These are phyloP conservation scores for Bipolaris sorokiniana DNA, from an alignment of 2,329 filamentous ascomycete genomes.

Conservation along the genomic window DNA sequence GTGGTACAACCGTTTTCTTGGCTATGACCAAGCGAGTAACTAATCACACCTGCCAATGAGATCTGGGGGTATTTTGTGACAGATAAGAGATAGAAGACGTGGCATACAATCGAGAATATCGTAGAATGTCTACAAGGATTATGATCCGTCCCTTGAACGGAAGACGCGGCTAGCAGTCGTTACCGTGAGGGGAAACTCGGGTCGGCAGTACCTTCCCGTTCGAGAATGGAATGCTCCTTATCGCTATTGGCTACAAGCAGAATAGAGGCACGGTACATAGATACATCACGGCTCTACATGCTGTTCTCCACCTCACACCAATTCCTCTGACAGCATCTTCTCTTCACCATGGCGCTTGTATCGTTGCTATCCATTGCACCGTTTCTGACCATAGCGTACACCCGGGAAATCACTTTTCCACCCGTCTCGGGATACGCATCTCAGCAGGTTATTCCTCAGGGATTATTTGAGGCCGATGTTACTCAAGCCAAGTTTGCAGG, in stretches of 20 bases:
- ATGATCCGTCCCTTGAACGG: conserved; percentile 3
- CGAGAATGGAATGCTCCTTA: conserved; percentile 6
- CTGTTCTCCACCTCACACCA: background rate
- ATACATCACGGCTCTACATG: background rate
- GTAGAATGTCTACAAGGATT: background rate
- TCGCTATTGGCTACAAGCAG: conserved; percentile 4
- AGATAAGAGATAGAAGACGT: too few species aligned
- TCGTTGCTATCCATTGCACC: conserved; percentile 1
- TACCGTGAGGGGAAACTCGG: conserved; percentile 13
- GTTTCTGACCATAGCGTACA: conserved; percentile 6
- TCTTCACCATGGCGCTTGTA: conserved; percentile 3
- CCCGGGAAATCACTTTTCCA: conserved; percentile 55
- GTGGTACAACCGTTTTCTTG: too few species aligned
- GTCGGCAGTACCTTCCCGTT: conserved; percentile 23
- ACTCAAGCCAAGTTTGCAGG: conserved; percentile 49
- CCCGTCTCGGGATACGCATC: conserved; percentile 45
- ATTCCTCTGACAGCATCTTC: background rate
- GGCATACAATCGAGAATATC: too few species aligned
- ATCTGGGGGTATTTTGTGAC: too few species aligned
- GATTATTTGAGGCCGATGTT: conserved; percentile 33
- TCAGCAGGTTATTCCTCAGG: conserved; percentile 38
- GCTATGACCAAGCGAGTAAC: too few species aligned
- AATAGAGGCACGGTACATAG: conserved; percentile 4
- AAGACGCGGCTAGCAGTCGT: conserved; percentile 11
- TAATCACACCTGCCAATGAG: too few species aligned